phyloP scores from a whole-genome alignment of 176 grass and related monocot species.

The Cenchrus americanus region DNA sequence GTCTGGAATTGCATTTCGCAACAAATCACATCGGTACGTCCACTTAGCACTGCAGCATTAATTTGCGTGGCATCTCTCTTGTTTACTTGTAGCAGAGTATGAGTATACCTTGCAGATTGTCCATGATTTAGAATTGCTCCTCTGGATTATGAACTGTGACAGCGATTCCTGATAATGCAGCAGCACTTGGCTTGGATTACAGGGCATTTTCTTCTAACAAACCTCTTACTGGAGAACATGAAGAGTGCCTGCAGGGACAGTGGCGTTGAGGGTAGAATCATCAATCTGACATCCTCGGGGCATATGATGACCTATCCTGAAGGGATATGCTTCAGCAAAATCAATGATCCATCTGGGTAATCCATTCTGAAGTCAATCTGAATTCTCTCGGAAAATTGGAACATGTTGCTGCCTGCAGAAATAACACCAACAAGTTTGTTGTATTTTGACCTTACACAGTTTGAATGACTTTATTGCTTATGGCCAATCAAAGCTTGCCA shows the following conservation, averaged over 20 bases:
- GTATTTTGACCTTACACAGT: conserved; percentile 44
- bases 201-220: conserved; percentile 95
- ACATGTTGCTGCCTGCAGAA: background rate
- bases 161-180: conserved; percentile 7
- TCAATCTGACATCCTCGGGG: conserved; percentile 63
- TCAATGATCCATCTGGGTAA: conserved; percentile 69
- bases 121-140: background rate
- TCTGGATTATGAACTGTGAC: background rate
- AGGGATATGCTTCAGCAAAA: conserved; percentile 76
- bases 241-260: conserved; percentile 57
- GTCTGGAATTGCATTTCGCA: conserved; percentile 75
- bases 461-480: conserved; percentile 63
- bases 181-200: conserved; percentile 5
- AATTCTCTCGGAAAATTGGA: background rate
- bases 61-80: background rate
- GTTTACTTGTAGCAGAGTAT: background rate
- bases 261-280: conserved; percentile 72
- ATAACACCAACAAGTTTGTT: background rate
- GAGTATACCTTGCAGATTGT: background rate
- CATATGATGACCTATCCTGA: conserved; percentile 58
- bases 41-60: background rate
- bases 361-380: background rate
- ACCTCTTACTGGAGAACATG: conserved; percentile 84
- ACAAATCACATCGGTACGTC: conserved; percentile 78
- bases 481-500: conserved; percentile 85